Conservation (phyloP, 441 rosid genomes). For the Pelargonium citronellum region DNA sequence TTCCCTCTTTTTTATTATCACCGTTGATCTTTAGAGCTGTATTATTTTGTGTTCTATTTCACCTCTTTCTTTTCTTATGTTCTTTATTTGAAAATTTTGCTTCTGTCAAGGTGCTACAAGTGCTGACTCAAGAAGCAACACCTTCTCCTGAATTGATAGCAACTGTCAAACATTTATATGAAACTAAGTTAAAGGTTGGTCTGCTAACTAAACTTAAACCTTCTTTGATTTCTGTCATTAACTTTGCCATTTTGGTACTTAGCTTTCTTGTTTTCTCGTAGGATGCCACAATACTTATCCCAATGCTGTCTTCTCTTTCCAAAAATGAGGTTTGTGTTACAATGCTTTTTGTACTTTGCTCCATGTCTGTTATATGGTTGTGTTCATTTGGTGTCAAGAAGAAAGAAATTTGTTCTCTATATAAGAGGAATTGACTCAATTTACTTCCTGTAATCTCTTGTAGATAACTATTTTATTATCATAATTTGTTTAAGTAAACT, state of each 20-base stretch:
- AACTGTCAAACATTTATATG: constrained; percentile 90
- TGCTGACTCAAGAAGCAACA: constrained; percentile 75
- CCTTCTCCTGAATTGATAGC: constrained; percentile 79
- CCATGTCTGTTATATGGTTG: neutral
- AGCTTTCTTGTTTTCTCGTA: constrained; percentile 29
- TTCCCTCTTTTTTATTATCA: neutral
- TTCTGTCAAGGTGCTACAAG: constrained; percentile 76
- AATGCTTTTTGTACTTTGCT: constrained; percentile 10
- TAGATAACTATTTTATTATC: too few species aligned
- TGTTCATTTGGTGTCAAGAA: neutral
- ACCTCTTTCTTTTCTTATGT: constrained; percentile 18
- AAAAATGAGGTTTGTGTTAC: constrained; percentile 68
- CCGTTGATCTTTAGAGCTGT: constrained; percentile 4
- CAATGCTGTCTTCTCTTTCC: constrained; percentile 90
- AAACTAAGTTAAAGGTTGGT: constrained; percentile 87
- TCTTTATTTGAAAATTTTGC: constrained; percentile 20
- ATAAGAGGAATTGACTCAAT: too few species aligned
- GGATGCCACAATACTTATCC: constrained; percentile 96
- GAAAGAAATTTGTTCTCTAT: too few species aligned
- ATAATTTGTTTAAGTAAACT: too few species aligned
- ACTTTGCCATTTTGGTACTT: constrained; percentile 13
- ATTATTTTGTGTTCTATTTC: constrained; percentile 19
- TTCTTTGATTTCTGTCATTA: neutral
- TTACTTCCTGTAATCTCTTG: too few species aligned
- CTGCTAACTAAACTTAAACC: neutral